Conservation (phyloP, 108 stramenopile species). For the Pseudonitzschia pungens region DNA sequence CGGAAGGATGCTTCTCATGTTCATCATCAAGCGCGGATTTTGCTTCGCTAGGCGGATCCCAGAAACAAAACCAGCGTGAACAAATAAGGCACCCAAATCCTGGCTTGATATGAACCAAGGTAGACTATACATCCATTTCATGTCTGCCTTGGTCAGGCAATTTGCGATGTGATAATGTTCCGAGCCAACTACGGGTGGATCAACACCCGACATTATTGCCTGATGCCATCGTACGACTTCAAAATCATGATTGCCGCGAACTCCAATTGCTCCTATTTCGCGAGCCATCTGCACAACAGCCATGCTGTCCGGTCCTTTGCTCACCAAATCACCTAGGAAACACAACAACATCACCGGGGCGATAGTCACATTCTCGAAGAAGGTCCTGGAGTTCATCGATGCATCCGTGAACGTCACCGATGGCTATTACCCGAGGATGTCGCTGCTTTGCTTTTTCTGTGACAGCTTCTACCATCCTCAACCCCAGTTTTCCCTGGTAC, state of each 20-base stretch:
- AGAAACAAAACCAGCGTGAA: constrained; percentile 92
- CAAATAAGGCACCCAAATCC: constrained; percentile 85
- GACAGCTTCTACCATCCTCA: constrained; percentile 72
- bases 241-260: constrained; percentile 96
- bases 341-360: constrained; percentile 85
- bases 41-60: constrained; percentile 73
- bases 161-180: constrained; percentile 91
- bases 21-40: constrained; percentile 60
- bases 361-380: constrained; percentile 82
- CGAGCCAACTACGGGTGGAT: constrained; percentile 77
- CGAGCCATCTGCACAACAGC: constrained; percentile 89
- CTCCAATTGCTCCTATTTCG: constrained; percentile 90
- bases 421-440: constrained; percentile 79
- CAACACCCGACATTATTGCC: constrained; percentile 75
- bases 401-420: constrained; percentile 95
- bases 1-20: constrained; percentile 64
- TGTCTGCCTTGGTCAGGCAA: constrained; percentile 70
- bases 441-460: constrained; percentile 60
- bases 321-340: constrained; percentile 93
- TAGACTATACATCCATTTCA: constrained; percentile 86
- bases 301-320: constrained; percentile 92
- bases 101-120: constrained; percentile 91
- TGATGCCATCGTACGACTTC: constrained; percentile 89
- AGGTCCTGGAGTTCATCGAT: constrained; percentile 89
- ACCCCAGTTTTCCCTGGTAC: constrained; percentile 65